phyloP scores from a whole-genome alignment of 106 monocot genomes.

The Dendrobium catenatum region DNA sequence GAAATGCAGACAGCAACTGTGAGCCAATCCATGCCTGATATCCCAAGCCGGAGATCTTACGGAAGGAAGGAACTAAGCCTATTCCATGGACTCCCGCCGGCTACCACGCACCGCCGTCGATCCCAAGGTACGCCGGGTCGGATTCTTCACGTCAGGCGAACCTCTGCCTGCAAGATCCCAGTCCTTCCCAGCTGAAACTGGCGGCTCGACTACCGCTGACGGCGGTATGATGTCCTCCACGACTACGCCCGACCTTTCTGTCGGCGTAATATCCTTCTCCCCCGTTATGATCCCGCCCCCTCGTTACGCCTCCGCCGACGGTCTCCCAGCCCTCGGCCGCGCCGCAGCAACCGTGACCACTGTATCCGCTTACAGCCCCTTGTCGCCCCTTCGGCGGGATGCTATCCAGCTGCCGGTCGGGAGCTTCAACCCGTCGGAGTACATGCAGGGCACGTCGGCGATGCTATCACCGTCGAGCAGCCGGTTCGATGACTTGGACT shows the following conservation, averaged over 20 bases:
- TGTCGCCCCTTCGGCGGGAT: slow-evolving; percentile 26
- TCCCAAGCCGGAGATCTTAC: too few species aligned
- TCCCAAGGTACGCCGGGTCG: slow-evolving; percentile 11
- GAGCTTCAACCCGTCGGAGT: slow-evolving; percentile 58
- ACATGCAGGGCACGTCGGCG: slow-evolving; percentile 7
- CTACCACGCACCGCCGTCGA: slow-evolving; percentile 4
- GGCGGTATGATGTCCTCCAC: slow-evolving; percentile 3
- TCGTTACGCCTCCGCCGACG: slow-evolving; percentile 43
- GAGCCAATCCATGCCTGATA: too few species aligned
- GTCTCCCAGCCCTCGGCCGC: background rate
- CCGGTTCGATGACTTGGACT: slow-evolving; percentile 30
- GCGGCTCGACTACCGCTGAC: background rate
- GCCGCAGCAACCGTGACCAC: slow-evolving; percentile 13
- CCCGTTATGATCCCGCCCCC: slow-evolving; percentile 87
- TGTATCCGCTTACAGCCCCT: background rate
- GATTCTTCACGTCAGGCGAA: slow-evolving; percentile 16
- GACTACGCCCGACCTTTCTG: slow-evolving; percentile 17
- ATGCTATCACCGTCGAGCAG: slow-evolving; percentile 40
- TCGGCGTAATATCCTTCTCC: slow-evolving; percentile 35
- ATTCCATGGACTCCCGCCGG: slow-evolving; percentile 7
- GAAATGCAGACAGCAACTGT: too few species aligned
- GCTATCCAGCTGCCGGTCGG: slow-evolving; percentile 20
- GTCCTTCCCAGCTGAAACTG: slow-evolving; percentile 6
- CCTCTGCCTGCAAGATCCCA: background rate
- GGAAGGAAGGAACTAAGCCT: too few species aligned